A percentile compares a stretch with the other conserved stretches of the same genome.
Evolutionary conservation across 331 rosid genomes (phyloP).

Genomic region (Quercus lobata): DNA sequence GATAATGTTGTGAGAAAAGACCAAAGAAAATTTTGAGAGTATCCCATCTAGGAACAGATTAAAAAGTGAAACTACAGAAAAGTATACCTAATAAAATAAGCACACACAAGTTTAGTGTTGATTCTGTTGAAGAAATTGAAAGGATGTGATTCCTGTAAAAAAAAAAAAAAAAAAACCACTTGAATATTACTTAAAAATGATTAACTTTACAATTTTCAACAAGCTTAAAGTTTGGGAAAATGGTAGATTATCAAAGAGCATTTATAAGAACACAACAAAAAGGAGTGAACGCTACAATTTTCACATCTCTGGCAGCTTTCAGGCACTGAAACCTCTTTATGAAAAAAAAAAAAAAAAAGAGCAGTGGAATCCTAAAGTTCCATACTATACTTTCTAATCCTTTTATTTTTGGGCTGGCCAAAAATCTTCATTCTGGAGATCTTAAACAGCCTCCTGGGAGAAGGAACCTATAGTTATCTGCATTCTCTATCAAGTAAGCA

Average conservation of each 20-base stretch:
- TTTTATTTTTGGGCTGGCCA: neutral
- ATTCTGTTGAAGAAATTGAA: too few relatives aligned
- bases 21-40: too few relatives aligned
- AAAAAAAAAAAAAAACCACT: too few relatives aligned
- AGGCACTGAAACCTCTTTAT: neutral
- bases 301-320: neutral
- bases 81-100: too few relatives aligned
- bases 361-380: neutral
- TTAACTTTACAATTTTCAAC: too few relatives aligned
- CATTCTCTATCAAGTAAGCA: conserved; percentile 71
- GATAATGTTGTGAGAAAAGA: too few relatives aligned
- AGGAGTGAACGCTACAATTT: neutral
- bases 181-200: too few relatives aligned
- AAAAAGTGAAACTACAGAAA: too few relatives aligned
- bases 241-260: neutral
- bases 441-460: conserved; percentile 92
- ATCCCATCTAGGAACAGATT: too few relatives aligned
- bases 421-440: conserved; percentile 22
- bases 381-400: neutral
- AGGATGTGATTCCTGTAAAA: too few relatives aligned
- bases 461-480: conserved; percentile 65
- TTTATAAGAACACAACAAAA: neutral
- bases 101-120: too few relatives aligned
- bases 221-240: too few relatives aligned
- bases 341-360: neutral